These are phyloP conservation scores for Aspergillus saccharolyticus DNA, from an alignment of 495 filamentous ascomycete genomes.

Conservation along the genomic window DNA sequence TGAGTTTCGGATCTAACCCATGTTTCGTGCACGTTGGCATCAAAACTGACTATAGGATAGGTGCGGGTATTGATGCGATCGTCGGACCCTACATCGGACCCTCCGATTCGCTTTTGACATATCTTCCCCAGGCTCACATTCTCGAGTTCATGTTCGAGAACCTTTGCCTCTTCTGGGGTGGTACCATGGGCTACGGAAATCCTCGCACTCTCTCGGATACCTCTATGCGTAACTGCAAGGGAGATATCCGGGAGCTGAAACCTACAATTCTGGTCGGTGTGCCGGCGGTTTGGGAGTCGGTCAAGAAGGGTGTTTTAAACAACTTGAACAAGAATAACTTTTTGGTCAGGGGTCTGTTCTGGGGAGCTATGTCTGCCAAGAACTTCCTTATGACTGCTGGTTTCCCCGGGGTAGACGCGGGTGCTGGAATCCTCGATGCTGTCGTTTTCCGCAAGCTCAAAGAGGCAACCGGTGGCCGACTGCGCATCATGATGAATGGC, in stretches of 20 bases:
- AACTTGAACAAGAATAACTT: conserved; percentile 75
- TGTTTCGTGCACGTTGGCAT: conserved; percentile 1
- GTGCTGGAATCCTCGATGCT: conserved; percentile 61
- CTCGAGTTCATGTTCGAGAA: conserved; percentile 98
- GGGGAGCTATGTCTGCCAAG: conserved; percentile 84
- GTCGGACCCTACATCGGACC: conserved; percentile 80
- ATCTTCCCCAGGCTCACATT: conserved; percentile 91
- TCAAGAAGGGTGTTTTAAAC: conserved; percentile 93
- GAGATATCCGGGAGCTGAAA: conserved; percentile 90
- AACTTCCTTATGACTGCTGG: conserved; percentile 68
- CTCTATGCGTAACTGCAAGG: conserved; percentile 88
- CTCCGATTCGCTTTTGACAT: conserved; percentile 83
- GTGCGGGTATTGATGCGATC: conserved; percentile 82
- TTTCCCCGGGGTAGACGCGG: conserved; percentile 64
- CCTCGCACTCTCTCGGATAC: conserved; percentile 85
- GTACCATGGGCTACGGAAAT: conserved; percentile 96
- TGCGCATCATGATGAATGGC: conserved; percentile 80
- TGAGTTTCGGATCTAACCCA: conserved; percentile 36
- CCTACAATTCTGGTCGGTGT: conserved; percentile 92
- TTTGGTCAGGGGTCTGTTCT: conserved; percentile 80
- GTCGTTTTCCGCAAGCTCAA: conserved; percentile 88
- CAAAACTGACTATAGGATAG: conserved; percentile 35
- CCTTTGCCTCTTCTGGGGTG: conserved; percentile 85
- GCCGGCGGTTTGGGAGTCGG: conserved; percentile 93
- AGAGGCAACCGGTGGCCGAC: conserved; percentile 78